phyloP scores from a whole-genome alignment of 1,284 basidiomycete genomes.

The Trichosporon sp. region DNA sequence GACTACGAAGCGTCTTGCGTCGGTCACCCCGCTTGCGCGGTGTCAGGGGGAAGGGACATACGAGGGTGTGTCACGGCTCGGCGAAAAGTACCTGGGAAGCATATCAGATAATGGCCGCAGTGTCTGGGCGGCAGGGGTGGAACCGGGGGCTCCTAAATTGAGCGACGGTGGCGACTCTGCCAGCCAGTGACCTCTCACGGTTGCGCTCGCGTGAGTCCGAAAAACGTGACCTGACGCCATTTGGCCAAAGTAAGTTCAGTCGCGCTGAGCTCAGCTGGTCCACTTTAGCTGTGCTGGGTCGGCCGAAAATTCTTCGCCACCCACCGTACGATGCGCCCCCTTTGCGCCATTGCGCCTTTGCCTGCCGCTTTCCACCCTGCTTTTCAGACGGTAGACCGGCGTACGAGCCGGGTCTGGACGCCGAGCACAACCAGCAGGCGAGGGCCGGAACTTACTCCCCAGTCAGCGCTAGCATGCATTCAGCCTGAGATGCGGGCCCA shows the following conservation, averaged over 20 bases:
- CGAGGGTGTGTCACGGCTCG: background rate
- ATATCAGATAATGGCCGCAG: background rate
- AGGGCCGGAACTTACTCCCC: background rate
- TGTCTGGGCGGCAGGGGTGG: background rate
- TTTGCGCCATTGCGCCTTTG: background rate
- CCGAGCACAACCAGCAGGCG: background rate
- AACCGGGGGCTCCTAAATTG: too few relatives aligned
- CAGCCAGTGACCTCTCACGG: background rate
- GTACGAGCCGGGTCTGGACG: background rate
- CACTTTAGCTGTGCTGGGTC: background rate
- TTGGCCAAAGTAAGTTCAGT: too few relatives aligned
- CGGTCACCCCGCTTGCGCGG: too few relatives aligned
- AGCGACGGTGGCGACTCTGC: background rate
- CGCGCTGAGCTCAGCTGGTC: background rate
- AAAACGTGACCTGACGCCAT: background rate
- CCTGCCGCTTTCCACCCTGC: too few relatives aligned
- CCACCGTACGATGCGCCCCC: background rate
- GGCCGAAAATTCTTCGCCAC: slow-evolving; percentile 2
- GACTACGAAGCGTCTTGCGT: too few relatives aligned
- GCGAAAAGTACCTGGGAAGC: background rate
- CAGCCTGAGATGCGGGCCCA: background rate
- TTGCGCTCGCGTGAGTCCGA: background rate
- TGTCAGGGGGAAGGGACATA: too few relatives aligned
- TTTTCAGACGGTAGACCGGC: too few relatives aligned
- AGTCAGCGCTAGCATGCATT: background rate